Percentiles rank a stretch among this genome's conserved stretches.
Evolutionary conservation across 805 yeast genomes (phyloP).

Genomic region (Candida saitoana): DNA sequence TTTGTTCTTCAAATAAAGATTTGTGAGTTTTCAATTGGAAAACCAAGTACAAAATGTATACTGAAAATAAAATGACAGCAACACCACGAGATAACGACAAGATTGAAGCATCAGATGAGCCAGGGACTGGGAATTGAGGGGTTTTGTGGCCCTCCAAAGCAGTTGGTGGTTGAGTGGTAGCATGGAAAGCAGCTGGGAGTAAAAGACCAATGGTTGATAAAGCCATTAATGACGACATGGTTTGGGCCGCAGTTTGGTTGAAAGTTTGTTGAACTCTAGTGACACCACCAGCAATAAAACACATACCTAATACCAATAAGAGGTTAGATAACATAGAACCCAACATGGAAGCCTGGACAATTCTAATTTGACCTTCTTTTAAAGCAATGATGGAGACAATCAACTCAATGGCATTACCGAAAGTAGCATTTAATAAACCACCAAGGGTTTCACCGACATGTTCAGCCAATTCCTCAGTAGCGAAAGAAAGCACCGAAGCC

Average conservation of each 20-base stretch:
- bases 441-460: conserved; percentile 91
- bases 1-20: conserved; percentile 58
- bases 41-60: conserved; percentile 72
- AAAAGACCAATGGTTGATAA: conserved; percentile 83
- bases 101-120: conserved; percentile 45
- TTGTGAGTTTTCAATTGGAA: conserved; percentile 91
- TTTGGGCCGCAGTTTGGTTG: conserved; percentile 96
- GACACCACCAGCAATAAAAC: conserved; percentile 90
- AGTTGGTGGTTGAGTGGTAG: conserved; percentile 59
- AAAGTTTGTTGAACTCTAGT: conserved; percentile 81
- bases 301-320: conserved; percentile 88
- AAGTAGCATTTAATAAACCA: conserved; percentile 91
- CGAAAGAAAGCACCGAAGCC: conserved; percentile 84
- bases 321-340: conserved; percentile 90
- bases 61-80: conserved; percentile 67
- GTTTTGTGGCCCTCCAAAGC: conserved; percentile 26
- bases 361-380: conserved; percentile 77
- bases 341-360: conserved; percentile 96
- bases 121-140: conserved; percentile 34
- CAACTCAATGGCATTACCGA: conserved; percentile 96
- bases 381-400: conserved; percentile 92
- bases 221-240: conserved; percentile 92
- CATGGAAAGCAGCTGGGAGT: conserved; percentile 95
- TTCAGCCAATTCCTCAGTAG: conserved; percentile 88
- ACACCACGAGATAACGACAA: conserved; percentile 82